Percentiles rank a stretch among this genome's conserved stretches.
Conservation (phyloP, 164 flowering plant genomes). For the Chimonanthus praecox region DNA sequence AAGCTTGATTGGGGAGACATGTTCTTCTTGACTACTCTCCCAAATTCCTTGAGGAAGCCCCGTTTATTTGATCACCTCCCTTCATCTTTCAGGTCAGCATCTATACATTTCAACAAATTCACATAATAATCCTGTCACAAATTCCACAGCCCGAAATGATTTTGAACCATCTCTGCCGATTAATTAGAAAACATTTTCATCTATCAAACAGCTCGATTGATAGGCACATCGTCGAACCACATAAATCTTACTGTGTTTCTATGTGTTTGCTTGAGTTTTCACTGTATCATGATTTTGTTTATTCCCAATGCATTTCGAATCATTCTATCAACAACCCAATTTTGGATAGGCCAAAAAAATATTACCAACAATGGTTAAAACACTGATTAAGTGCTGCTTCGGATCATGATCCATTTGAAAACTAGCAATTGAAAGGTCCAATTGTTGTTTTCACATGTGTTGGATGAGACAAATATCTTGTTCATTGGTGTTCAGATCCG, state of each 20-base stretch:
- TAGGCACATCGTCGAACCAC: background rate
- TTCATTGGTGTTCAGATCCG: too few species aligned
- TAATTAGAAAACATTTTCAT: background rate
- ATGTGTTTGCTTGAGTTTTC: too few species aligned
- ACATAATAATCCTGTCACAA: too few species aligned
- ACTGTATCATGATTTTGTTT: too few species aligned
- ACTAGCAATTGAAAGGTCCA: background rate
- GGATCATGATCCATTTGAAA: too few species aligned
- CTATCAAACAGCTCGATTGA: background rate
- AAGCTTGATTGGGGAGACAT: constrained; percentile 60
- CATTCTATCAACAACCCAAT: too few species aligned
- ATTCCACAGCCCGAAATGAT: too few species aligned
- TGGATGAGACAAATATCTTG: background rate
- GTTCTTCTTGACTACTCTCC: constrained; percentile 27
- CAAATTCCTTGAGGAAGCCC: constrained; percentile 20
- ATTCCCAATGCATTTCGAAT: too few species aligned
- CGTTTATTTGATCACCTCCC: constrained; percentile 33
- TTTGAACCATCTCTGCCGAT: background rate
- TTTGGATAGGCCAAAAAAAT: too few species aligned
- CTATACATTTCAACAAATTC: background rate
- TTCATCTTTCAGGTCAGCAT: constrained; percentile 32
- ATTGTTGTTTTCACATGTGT: background rate
- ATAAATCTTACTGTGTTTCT: too few species aligned
- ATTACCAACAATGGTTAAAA: too few species aligned
- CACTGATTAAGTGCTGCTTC: too few species aligned